Percentiles rank a stretch among this genome's conserved stretches.
Evolutionary conservation across 768 basidiomycete species (phyloP).

Genomic region (Pholiota conissans): DNA sequence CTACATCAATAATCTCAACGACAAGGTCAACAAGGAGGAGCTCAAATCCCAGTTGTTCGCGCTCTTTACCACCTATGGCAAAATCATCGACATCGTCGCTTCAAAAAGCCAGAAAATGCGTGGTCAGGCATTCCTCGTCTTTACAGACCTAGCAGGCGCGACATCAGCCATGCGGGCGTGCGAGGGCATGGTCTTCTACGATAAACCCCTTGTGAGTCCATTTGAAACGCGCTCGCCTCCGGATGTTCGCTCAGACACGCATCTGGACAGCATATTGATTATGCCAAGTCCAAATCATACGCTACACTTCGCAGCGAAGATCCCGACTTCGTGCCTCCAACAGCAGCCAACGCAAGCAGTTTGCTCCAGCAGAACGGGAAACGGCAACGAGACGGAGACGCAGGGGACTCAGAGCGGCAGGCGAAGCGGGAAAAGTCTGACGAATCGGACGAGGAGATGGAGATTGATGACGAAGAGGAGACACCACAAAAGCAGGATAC

Average conservation of each 20-base stretch:
- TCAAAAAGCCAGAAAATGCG: slow-evolving; percentile 83
- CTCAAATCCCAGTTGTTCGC: slow-evolving; percentile 78
- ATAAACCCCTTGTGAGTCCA: slow-evolving; percentile 82
- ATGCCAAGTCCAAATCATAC: slow-evolving; percentile 87
- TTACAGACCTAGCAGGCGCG: slow-evolving; percentile 85
- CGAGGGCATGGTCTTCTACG: slow-evolving; percentile 91
- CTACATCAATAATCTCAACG: slow-evolving; percentile 92
- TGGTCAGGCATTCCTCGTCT: slow-evolving; percentile 96
- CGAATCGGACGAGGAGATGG: slow-evolving; percentile 78
- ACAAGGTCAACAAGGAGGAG: slow-evolving; percentile 91
- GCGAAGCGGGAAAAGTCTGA: slow-evolving; percentile 71
- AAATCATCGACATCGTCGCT: slow-evolving; percentile 90
- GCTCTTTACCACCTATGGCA: slow-evolving; percentile 92
- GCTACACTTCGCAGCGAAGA: slow-evolving; percentile 81
- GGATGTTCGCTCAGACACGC: slow-evolving; percentile 6
- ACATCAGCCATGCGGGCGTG: slow-evolving; percentile 93
- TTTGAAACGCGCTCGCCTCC: slow-evolving; percentile 5
- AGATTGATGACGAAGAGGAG: slow-evolving; percentile 90
- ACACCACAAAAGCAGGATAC: slow-evolving; percentile 39
- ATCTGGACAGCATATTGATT: slow-evolving; percentile 73
- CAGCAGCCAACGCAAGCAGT: slow-evolving; percentile 57
- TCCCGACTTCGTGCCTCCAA: slow-evolving; percentile 77
- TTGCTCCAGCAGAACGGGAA: slow-evolving; percentile 53
- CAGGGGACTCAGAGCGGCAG: slow-evolving; percentile 50
- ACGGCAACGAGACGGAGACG: slow-evolving; percentile 65